A percentile compares a stretch with the other conserved stretches of the same genome.
These are phyloP conservation scores for Sarcodon aspratus DNA, from an alignment of 768 basidiomycete species.

Conservation along the genomic window DNA sequence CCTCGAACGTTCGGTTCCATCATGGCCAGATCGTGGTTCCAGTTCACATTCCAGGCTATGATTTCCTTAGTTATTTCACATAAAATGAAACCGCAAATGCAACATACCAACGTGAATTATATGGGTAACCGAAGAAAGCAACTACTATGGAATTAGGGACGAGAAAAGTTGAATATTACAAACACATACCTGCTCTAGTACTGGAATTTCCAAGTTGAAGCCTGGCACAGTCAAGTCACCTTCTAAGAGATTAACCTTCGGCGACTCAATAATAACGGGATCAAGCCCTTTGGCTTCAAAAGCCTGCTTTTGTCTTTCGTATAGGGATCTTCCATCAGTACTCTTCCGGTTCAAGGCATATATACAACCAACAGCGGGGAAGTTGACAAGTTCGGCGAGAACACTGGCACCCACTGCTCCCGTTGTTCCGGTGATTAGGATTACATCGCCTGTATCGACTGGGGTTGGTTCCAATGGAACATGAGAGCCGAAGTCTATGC, in stretches of 20 bases:
- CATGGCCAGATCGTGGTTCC: slow-evolving; percentile 18
- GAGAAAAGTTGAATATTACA: background rate
- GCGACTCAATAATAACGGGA: background rate
- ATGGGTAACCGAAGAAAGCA: slow-evolving; percentile 9
- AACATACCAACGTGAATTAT: slow-evolving; percentile 17
- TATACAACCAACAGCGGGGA: slow-evolving; percentile 1
- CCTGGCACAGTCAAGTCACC: background rate
- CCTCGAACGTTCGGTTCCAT: slow-evolving; percentile 20
- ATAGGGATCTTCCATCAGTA: background rate
- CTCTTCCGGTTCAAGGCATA: slow-evolving; percentile 1
- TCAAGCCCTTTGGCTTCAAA: slow-evolving; percentile 1
- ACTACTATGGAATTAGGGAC: background rate
- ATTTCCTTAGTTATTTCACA: background rate
- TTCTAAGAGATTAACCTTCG: slow-evolving; percentile 1
- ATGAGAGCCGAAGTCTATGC: background rate
- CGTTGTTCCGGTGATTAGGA: slow-evolving; percentile 9
- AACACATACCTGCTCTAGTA: slow-evolving; percentile 11
- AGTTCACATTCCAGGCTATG: slow-evolving; percentile 25
- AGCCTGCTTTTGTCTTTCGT: background rate
- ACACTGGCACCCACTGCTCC: slow-evolving; percentile 6
- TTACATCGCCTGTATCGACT: slow-evolving; percentile 1
- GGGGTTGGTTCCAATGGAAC: background rate
- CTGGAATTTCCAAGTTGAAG: slow-evolving; percentile 2
- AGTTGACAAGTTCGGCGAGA: slow-evolving; percentile 2
- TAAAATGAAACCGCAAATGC: background rate